Conservation (phyloP, 2,329 filamentous ascomycete species). For the Falciphora oryzae region DNA sequence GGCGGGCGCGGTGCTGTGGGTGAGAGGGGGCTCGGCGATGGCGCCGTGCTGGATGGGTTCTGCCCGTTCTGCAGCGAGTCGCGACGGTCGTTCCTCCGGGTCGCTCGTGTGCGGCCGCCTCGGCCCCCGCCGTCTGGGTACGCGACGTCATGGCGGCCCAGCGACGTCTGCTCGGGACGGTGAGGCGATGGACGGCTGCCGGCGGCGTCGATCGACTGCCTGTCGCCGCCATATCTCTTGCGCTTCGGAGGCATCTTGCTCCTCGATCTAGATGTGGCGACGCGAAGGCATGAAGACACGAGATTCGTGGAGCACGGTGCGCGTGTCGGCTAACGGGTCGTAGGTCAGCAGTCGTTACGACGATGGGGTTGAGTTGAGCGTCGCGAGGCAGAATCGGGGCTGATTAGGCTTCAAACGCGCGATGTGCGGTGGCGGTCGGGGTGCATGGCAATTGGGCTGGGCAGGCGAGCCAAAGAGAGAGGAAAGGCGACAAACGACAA, state of each 20-base stretch:
- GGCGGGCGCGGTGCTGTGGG: conserved; percentile 29
- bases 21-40: conserved; percentile 19
- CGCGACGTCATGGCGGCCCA: conserved; percentile 54
- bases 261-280: conserved; percentile 7
- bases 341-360: background rate
- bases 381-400: background rate
- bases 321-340: background rate
- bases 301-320: background rate
- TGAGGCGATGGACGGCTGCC: conserved; percentile 55
- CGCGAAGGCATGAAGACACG: conserved; percentile 1
- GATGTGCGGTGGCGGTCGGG: background rate
- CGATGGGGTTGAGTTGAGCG: background rate
- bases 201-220: conserved; percentile 39
- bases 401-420: background rate
- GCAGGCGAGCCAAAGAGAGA: background rate
- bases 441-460: conserved; percentile 1
- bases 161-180: conserved; percentile 49
- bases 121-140: conserved; percentile 38
- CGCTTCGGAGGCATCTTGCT: conserved; percentile 52
- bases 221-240: conserved; percentile 46
- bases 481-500: background rate
- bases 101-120: conserved; percentile 32
- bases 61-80: conserved; percentile 39
- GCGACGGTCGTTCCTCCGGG: conserved; percentile 44
- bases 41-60: conserved; percentile 19